Base-by-base conservation (phyloP, 768 basidiomycete genomes). In the Lactifluus pinguis region DNA sequence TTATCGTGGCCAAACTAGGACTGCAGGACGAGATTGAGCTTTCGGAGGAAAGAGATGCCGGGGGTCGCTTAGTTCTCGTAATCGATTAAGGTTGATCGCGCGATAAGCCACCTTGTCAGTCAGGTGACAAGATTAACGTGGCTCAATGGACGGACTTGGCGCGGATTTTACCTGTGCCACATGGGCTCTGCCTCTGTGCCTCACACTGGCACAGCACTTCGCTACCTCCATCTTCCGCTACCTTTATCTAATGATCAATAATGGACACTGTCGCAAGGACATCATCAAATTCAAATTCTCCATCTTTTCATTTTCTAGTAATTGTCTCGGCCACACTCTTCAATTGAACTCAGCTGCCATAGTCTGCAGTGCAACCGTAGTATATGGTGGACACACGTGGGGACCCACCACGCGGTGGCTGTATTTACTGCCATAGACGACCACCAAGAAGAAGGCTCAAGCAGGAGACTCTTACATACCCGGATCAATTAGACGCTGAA, bases 21-120 rank as follows among this genome's bases (percentile, higher is more conserved):
- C 53, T 15, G 10, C 10, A 47, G 14, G 44, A 36, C 32, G 17
- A 11, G 48, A 30, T 47, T 36, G 29, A 55, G 49, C 9, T 8
- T 47, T 52, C 55, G 60, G 60, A 41, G 50, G 13, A 41, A 36
- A 29, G 44, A 57, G 8, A 21, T n/a, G 19, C 60, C 60, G 60
- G 55, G 6, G 10, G 38, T 13, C 38, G 8, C 7, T 30, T 19
- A 42, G 53, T 29, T 60, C 21, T 45, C 54, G 54, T 56, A 51
- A 55, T 51, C 8, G 56, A 25, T 25, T 9, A 42, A 30, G 10
- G 38, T 15, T 19, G 30, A 32, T 55, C 10, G 8, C 55, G 14
- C 10, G 44, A 19, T 45, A 45, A 45, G 44, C 10, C 44, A 45
- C n/a, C 19, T 45, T 19, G 44, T 21, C 38, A 25, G 25, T 25